These are phyloP conservation scores for Phymatotrichopsis omnivora DNA, from an alignment of 2,329 filamentous ascomycete species.

Conservation along the genomic window DNA sequence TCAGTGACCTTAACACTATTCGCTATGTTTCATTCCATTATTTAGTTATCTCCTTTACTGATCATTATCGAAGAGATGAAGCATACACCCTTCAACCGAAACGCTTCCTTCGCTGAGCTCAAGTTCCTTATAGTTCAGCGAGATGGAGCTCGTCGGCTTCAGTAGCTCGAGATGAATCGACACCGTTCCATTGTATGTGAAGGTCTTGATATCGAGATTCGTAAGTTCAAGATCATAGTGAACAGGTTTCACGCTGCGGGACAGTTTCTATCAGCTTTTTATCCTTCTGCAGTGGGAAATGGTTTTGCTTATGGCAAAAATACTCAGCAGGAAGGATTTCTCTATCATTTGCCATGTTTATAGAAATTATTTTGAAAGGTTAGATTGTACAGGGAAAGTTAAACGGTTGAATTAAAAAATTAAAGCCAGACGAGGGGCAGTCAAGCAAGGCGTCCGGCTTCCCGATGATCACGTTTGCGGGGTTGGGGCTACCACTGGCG, in stretches of 20 bases:
- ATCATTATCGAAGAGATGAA: constrained; percentile 6
- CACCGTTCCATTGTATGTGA: constrained; percentile 75
- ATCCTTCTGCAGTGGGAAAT: background rate
- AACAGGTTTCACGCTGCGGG: constrained; percentile 58
- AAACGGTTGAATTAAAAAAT: no score
- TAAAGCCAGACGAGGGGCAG: no score
- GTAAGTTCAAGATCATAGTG: constrained; percentile 79
- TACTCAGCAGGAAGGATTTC: constrained; percentile 29
- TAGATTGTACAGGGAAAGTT: no score
- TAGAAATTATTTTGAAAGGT: no score
- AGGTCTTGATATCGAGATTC: constrained; percentile 64
- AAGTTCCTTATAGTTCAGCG: constrained; percentile 77
- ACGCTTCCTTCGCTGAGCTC: constrained; percentile 61
- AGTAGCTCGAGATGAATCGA: constrained; percentile 67
- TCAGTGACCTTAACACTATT: constrained; percentile 47
- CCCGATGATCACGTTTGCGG: no score
- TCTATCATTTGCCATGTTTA: constrained; percentile 29
- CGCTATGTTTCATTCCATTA: background rate
- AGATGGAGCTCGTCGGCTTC: constrained; percentile 62
- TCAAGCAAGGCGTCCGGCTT: no score
- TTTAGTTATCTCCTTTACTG: background rate
- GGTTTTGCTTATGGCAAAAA: background rate
- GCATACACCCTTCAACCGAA: constrained; percentile 43
- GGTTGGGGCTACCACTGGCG: no score
- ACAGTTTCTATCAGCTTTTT: constrained; percentile 7